A percentile compares a stretch with the other conserved stretches of the same genome.
Conservation (phyloP, 176 grass and related monocot genomes). For the Cenchrus americanus region DNA sequence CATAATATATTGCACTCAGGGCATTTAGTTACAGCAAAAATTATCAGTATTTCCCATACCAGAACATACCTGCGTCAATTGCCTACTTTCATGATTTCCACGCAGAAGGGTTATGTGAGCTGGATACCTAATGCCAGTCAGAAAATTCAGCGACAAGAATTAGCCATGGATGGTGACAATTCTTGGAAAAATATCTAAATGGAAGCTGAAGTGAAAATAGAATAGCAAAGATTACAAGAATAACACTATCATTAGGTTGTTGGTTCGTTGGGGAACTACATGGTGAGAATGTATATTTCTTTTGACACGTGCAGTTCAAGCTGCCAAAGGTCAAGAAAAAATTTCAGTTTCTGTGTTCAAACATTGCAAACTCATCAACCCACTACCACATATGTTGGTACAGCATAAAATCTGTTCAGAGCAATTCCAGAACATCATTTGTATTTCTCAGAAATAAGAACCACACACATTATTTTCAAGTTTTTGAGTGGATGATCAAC, state of each 20-base stretch:
- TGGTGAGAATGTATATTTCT: background rate
- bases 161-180: background rate
- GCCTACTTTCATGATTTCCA: constrained; percentile 98
- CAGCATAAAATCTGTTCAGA: background rate
- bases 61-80: constrained; percentile 88
- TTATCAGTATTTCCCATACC: constrained; percentile 4
- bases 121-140: constrained; percentile 64
- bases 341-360: constrained; percentile 14
- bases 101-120: constrained; percentile 98
- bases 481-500: background rate
- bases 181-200: background rate
- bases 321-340: background rate
- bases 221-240: background rate
- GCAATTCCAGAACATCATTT: background rate
- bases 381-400: background rate
- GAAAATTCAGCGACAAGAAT: constrained; percentile 30
- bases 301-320: constrained; percentile 33
- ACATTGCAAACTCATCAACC: background rate
- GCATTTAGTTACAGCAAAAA: constrained; percentile 19
- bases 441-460: constrained; percentile 7
- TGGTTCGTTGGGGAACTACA: background rate
- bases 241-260: background rate
- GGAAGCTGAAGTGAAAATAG: background rate
- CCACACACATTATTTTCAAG: background rate
- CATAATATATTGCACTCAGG: background rate